Base-by-base conservation (phyloP, 352 stramenopile species). In the Phytopythium montanum region DNA sequence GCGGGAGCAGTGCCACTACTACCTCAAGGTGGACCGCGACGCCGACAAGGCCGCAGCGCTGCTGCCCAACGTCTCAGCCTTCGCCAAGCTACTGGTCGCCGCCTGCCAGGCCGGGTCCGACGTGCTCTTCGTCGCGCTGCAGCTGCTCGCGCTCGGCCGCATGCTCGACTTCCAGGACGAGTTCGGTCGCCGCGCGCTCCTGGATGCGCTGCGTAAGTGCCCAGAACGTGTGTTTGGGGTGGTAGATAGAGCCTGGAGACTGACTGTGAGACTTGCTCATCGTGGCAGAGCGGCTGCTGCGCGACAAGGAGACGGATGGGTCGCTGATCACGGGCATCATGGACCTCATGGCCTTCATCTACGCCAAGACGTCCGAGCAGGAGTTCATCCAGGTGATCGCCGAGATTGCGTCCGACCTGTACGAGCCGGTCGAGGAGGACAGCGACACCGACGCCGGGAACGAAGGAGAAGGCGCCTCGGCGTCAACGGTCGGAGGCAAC, bases 131-230 rank as follows among this genome's bases (percentile, higher is more conserved):
- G 77, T 92, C 21, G 73, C 81, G 8, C 76, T 89, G 60, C 79
- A 94, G 60, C 58, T 92, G 21, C 69, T 94, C 1, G 66, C 68
- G 39, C 57, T 92, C 21, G 84, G 81, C 16, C 78, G 78, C 42
- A 73, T 82, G 16, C 42, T 94, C 26, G 84, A 94, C 61, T 90
- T 87, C 54, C 81, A 91, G 52, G 84, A 94, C 54, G 84, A 94
- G 51, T 89, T 90, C 51, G 84, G 84, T 9, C 81, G 81, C n/a
- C 75, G 81, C 14, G 73, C 79, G 33, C 64, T 92, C n/a, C 70
- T 92, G 6, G 76, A 87, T 46, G 72, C 72, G 10, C 54, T 92
- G 48, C 78, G 82, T 89, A 69, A 60, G 79, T 44, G 8, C 8
- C 42, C 26, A n/a, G n/a, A n/a, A n/a, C n/a, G n/a, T n/a, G n/a